These are phyloP conservation scores for Bonia amplexicaulis DNA, from an alignment of 176 grass and related monocot genomes.

Conservation along the genomic window DNA sequence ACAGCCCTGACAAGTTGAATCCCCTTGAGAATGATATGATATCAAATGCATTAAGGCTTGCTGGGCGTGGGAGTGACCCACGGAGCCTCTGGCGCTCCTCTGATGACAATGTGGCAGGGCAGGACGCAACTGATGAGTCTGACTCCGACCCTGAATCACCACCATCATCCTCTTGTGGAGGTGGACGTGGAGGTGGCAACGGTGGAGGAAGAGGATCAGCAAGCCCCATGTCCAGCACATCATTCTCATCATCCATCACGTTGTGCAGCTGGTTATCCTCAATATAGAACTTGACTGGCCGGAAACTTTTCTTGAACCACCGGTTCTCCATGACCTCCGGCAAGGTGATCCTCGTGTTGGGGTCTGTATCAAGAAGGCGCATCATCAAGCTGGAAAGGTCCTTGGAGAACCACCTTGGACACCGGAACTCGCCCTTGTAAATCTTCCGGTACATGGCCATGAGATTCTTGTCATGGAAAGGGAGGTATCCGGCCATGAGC, in stretches of 20 bases:
- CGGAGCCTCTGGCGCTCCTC: slow-evolving; percentile 38
- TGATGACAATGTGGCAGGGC: slow-evolving; percentile 59
- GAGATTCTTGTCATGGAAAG: slow-evolving; percentile 86
- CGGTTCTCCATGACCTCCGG: slow-evolving; percentile 74
- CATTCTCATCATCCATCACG: slow-evolving; percentile 43
- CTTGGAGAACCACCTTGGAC: slow-evolving; percentile 89
- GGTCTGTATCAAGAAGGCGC: slow-evolving; percentile 70
- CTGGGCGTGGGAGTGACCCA: slow-evolving; percentile 54
- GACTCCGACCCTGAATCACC: slow-evolving; percentile 85
- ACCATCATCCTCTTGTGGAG: slow-evolving; percentile 24
- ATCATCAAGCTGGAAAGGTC: slow-evolving; percentile 54
- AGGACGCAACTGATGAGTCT: slow-evolving; percentile 72
- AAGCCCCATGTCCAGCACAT: neutral
- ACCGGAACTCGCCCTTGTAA: slow-evolving; percentile 87
- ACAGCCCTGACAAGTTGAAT: slow-evolving; percentile 86
- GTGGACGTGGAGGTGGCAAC: neutral
- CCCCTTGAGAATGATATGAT: slow-evolving; percentile 96
- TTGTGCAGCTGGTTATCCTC: slow-evolving; percentile 77
- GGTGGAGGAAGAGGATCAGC: slow-evolving; percentile 22
- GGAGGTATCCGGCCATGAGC: slow-evolving; percentile 92
- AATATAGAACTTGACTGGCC: slow-evolving; percentile 75
- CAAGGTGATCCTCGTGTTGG: slow-evolving; percentile 61
- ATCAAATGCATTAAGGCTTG: slow-evolving; percentile 94
- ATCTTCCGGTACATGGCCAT: slow-evolving; percentile 95
- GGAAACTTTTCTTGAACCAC: slow-evolving; percentile 97